Base-by-base conservation (phyloP, 1,284 basidiomycete genomes). In the Coniferiporia sulphurascens region DNA sequence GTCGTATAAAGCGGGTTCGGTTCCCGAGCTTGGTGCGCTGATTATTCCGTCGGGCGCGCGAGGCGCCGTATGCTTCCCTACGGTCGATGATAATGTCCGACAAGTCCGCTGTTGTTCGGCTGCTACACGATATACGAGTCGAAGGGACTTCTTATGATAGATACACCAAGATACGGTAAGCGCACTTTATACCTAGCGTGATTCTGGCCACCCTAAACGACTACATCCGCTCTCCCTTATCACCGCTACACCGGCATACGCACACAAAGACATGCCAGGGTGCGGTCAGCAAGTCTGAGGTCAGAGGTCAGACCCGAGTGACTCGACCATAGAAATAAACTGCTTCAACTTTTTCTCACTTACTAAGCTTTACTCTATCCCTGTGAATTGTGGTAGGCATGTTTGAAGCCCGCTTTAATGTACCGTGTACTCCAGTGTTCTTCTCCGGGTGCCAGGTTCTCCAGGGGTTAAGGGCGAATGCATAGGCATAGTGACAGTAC, bases 161-260 rank as follows among this genome's bases (percentile, higher is more conserved):
- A 93, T 93, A 66, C 49, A 83, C 44, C 9, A 9, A n/a, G n/a
- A 5, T 27, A 27, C 27, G 5, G 27, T 27, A 5, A 27, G 27
- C 27, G 5, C 27, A 27, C 27, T 41, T 22, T 21, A 43, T 49
- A 45, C 27, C 35, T 48, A 91, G 94, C 3, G 91, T 95, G 0
- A 97, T 97, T 74, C 82, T 98, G 15, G 94, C 97, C 34, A 95
- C 95, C 0, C 91, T 98, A 0, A 94, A 98, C 69, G 87, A 96
- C 66, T 96, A 96, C 4, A 87, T 98, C 62, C 94, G 90, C 69
- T 78, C 0, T 96, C 96, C 75, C 83, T 87, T 0, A 65, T 78
- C 9, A 68, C 78, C 19, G 75, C 83, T 41, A 69, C 78, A 6
- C 66, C 74, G 0, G 76, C 78, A 44, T 82, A 85, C 65, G 71